phyloP scores from a whole-genome alignment of 176 grass and related monocot species.

The Poa annua region DNA sequence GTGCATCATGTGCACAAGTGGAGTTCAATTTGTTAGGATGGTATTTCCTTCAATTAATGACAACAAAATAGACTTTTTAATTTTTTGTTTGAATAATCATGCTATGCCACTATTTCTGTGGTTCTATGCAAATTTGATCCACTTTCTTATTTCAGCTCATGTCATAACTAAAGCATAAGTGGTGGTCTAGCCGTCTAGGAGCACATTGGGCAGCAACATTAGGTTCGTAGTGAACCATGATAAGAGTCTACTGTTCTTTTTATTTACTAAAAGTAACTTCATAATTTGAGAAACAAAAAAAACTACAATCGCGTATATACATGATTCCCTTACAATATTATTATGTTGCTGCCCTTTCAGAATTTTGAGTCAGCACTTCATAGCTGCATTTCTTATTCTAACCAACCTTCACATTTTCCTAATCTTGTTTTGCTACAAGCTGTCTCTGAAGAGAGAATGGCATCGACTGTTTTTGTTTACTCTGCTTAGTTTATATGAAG shows the following conservation, averaged over 20 bases:
- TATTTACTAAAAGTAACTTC: background rate
- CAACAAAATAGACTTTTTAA: background rate
- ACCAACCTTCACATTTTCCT: background rate
- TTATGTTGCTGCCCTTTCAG: background rate
- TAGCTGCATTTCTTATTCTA: background rate
- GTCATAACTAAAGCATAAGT: conserved; percentile 46
- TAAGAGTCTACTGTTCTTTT: background rate
- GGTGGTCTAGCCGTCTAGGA: conserved; percentile 13
- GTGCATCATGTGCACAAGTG: background rate
- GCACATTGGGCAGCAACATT: conserved; percentile 24
- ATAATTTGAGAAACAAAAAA: background rate
- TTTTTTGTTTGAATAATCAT: background rate
- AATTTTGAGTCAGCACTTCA: background rate
- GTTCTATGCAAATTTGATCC: conserved; percentile 11
- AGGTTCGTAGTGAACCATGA: conserved; percentile 7
- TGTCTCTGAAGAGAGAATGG: background rate
- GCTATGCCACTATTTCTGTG: background rate
- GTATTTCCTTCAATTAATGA: background rate
- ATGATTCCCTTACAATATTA: background rate
- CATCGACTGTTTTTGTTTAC: background rate
- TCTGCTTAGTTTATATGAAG: background rate
- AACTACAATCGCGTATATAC: background rate
- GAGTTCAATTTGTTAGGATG: background rate
- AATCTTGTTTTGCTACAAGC: background rate
- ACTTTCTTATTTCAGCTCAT: conserved; percentile 49